Percentiles rank a stretch among this genome's conserved stretches.
Conservation (phyloP, 2,329 filamentous ascomycete genomes). For the Sordariomycetes sp. region DNA sequence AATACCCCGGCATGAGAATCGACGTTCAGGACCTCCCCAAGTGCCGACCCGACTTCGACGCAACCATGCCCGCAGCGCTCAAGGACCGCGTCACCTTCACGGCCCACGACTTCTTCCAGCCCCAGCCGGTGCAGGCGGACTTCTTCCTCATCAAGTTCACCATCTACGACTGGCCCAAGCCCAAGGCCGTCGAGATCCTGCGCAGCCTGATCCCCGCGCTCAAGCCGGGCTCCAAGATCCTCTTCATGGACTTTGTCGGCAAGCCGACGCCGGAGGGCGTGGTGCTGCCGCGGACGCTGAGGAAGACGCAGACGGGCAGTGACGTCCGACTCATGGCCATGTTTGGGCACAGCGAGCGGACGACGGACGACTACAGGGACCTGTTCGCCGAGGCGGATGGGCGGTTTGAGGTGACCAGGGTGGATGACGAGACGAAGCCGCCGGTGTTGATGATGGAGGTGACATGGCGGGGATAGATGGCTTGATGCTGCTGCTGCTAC, state of each 20-base stretch:
- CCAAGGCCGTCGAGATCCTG: slow-evolving; percentile 26
- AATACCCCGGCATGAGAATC: slow-evolving; percentile 22
- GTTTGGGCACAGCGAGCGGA: slow-evolving; percentile 25
- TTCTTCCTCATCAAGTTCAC: slow-evolving; percentile 44
- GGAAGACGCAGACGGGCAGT: slow-evolving; percentile 3
- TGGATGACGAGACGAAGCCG: not conserved
- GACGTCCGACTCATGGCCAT: slow-evolving; percentile 37
- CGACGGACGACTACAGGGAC: slow-evolving; percentile 5
- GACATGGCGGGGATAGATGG: not conserved
- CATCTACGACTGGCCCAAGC: slow-evolving; percentile 45
- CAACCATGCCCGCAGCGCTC: slow-evolving; percentile 19
- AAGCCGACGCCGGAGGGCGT: slow-evolving; percentile 13
- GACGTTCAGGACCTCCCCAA: slow-evolving; percentile 32
- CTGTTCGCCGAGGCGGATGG: slow-evolving; percentile 8
- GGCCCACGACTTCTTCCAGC: slow-evolving; percentile 25
- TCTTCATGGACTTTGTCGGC: slow-evolving; percentile 24
- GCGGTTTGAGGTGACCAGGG: slow-evolving; percentile 6
- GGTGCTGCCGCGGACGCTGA: slow-evolving; percentile 2
- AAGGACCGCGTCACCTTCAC: slow-evolving; percentile 21
- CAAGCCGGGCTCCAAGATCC: slow-evolving; percentile 27
- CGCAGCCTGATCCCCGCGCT: slow-evolving; percentile 30
- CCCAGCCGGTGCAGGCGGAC: slow-evolving; percentile 26
- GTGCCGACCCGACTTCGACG: slow-evolving; percentile 20
- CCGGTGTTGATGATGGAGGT: not conserved
- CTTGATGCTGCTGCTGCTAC: no score